Evolutionary conservation across 192 early-diverging fungal genomes (phyloP), one percentile per base, ranked within the genome.

Genomic region (Diversispora eburnea): DNA sequence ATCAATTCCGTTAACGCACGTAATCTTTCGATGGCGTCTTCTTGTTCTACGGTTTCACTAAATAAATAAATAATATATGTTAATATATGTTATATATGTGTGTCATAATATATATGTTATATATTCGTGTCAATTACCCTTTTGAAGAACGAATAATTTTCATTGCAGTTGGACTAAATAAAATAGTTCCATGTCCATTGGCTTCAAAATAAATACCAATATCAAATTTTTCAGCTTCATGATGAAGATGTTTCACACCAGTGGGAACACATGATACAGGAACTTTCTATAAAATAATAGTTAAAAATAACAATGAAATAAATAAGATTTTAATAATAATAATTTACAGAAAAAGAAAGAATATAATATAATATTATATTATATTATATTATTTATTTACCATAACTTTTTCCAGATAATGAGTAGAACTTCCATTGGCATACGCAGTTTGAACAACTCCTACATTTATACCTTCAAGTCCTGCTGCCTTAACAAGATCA

Each of bases 131-230:
- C 46, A 78, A 72, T 48, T 84, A 91, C 88, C 85, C 89, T 75
- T 87, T 78, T 12, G 83, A 70, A 15, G 82, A 79, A 66, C 88
- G 81, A 79, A 97, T 94, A 7, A 92, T 91, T 69, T 91, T 89
- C 66, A 88, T 80, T 17, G 92, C 92, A 4, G 77, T 78, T 54
- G 87, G 76, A 79, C 93, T 98, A 81, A 99, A 99, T 72, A 99
- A 84, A 58, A 98, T 92, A 19, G 98, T 99, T 65, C 98, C 98
- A 79, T 99, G 98, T 69, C 98, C 98, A 75, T 99, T 99, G 54
- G 98, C 98, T 82, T 99, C 98, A 91, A 99, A 99, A 87, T 99
- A 99, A 51, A 98, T 95, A 78, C 98, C 98, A 74, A 98, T 90
- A 80, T 96, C 94, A 82, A 94, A 98, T 76, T 93, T 91, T 79